Evolutionary conservation across 1,284 basidiomycete species (phyloP).

Genomic region (Ganoderma multipileum): DNA sequence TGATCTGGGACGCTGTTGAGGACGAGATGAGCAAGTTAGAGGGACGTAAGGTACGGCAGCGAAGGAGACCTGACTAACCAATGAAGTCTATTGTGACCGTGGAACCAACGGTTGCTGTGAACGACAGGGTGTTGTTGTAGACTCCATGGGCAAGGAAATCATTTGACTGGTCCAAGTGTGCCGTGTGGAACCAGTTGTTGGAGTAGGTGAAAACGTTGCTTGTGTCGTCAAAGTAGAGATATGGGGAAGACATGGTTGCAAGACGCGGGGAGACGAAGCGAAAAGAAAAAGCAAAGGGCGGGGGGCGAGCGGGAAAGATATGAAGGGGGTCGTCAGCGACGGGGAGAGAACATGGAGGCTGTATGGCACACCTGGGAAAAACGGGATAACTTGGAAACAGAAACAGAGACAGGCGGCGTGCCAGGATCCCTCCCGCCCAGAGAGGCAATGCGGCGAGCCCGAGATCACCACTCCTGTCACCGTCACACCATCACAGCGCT

Average conservation of each 20-base stretch:
- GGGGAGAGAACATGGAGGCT: slow-evolving; percentile 5
- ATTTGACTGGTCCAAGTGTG: background rate
- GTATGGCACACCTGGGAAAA: slow-evolving; percentile 3
- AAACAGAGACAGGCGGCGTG: background rate
- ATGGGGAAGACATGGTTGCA: slow-evolving; percentile 13
- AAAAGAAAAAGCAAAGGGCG: background rate
- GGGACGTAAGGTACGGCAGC: background rate
- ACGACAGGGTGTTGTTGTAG: slow-evolving; percentile 26
- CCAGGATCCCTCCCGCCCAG: background rate
- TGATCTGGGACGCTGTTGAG: slow-evolving; percentile 29
- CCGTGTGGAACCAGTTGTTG: slow-evolving; percentile 18
- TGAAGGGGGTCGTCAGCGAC: background rate
- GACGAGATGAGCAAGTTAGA: background rate
- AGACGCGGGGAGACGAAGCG: background rate
- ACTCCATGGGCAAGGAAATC: slow-evolving; percentile 3
- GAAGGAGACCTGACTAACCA: slow-evolving; percentile 10
- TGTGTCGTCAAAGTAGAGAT: slow-evolving; percentile 28
- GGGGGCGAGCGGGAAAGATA: background rate
- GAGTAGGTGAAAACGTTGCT: slow-evolving; percentile 19
- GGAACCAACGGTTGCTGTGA: slow-evolving; percentile 10
- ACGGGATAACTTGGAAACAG: too few relatives aligned
- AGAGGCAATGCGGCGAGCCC: slow-evolving; percentile 12
- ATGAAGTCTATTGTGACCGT: slow-evolving; percentile 23
- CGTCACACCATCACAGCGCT: background rate
- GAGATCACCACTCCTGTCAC: slow-evolving; percentile 14